Evolutionary conservation across 129 eudicot genomes (phyloP).

Genomic region (Saussurea involucrata): DNA sequence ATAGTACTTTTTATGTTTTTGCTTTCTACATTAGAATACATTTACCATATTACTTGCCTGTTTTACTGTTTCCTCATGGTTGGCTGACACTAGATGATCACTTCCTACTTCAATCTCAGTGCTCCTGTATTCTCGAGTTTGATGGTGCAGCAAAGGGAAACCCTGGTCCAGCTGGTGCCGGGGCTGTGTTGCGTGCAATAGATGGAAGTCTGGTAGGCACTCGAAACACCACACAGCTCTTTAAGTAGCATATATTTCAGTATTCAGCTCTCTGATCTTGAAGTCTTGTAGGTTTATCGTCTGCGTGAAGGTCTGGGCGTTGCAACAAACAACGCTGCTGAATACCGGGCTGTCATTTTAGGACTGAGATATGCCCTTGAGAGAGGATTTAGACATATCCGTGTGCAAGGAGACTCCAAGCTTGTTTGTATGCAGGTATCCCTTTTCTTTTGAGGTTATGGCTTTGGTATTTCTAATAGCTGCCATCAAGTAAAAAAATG

Average conservation of each 20-base stretch:
- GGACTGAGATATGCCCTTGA: constrained; percentile 59
- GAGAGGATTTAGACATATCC: constrained; percentile 55
- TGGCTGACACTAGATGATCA: background rate
- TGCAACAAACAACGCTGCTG: constrained; percentile 64
- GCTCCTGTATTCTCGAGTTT: constrained; percentile 60
- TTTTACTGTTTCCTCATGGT: background rate
- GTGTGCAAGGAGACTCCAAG: constrained; percentile 64
- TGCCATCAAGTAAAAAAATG: background rate
- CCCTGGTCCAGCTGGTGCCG: constrained; percentile 88
- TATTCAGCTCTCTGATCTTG: constrained; percentile 13
- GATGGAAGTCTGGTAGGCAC: constrained; percentile 60
- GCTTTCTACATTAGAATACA: background rate
- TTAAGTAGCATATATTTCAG: background rate
- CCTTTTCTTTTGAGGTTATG: background rate
- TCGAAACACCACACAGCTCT: background rate
- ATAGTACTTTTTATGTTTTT: background rate
- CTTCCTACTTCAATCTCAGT: constrained; percentile 20
- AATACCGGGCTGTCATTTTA: constrained; percentile 53
- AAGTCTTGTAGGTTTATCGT: constrained; percentile 40
- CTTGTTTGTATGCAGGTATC: constrained; percentile 74
- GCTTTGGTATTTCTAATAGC: background rate
- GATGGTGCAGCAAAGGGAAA: constrained; percentile 89
- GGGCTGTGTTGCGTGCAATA: constrained; percentile 54
- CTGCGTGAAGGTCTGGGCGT: constrained; percentile 64
- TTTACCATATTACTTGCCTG: background rate